Evolutionary conservation across 2,329 filamentous ascomycete genomes (phyloP), one percentile per base, ranked within the genome.

Genomic region (Paradendryphiella salina): DNA sequence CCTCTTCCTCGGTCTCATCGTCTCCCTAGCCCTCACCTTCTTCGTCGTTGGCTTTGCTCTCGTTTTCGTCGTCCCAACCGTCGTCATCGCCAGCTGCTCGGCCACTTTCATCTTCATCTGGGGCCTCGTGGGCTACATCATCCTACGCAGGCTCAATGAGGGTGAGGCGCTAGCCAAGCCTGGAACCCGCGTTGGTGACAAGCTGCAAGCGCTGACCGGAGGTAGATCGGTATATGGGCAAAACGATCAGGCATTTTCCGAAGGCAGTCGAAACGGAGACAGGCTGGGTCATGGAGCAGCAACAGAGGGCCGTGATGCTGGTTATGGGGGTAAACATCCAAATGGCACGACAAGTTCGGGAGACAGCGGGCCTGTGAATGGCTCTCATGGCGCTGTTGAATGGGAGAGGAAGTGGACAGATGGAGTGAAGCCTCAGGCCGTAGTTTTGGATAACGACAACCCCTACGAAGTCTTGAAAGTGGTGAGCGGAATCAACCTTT

Each of bases 11-110:
- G 79, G 74, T 4, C 61, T 81, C 5, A 68, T 82, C 4, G 76
- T 73, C 14, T 80, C 79, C 2, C 65, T 82, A 7, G 63, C 85
- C 48, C 89, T 89, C 75, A 81, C 82, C 1, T 78, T 88, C 39
- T 85, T 88, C 75, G 86, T 84, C 77, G 80, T 85, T 45, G 83
- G 85, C 42, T 70, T 89, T 36, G 87, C 86, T 2, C 75, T 88
- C 9, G 68, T 89, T 39, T 67, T 92, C 33, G 79, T 94, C 13
- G 74, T 89, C 0, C 88, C 88, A 1, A 81, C 84, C 0, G 74
- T 93, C 31, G 82, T 89, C 70, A 70, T 89, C 55, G 85, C 86
- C 2, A 83, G 81, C 10, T 80, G 80, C 39, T 70, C 85, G 17
- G 87, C 83, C 4, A 74, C 85, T 1, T 79, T 86, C 52, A 73